Base-by-base conservation (phyloP, 441 rosid species). In the California macrophylla region DNA sequence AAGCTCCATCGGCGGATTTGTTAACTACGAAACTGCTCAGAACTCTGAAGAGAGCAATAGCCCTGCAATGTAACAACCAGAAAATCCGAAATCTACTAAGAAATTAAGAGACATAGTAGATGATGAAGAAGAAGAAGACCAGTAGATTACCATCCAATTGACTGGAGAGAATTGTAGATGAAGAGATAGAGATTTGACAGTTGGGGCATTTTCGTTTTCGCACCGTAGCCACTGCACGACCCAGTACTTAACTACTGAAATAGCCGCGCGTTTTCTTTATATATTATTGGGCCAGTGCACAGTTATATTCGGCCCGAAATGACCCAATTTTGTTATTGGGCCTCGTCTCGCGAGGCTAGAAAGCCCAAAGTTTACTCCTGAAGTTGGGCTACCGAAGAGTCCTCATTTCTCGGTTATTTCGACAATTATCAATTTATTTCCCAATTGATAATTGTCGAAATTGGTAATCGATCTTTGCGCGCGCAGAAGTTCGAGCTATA, bases 111-210 rank as follows among this genome's bases (percentile, higher is more conserved):
- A 21, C 7, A 64, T 13, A 29, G n/a, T n/a, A 10, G 66, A 0
- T 61, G 13, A 21, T 18, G 28, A 6, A 3, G 36, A 13, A 60
- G n/a, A 5, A 0, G 52, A 42, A 13, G 54, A 45, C n/a, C 5
- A 21, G 2, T 63, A 38, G 52, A 9, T 52, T 74, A 92, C 97
- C 94, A 92, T 68, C 85, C 86, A 45, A 85, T 32, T 64, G 87
- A 82, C 72, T 89, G 96, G 73, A 89, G 79, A 67, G 87, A 80
- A 67, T 92, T 92, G 91, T 90, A 92, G 68, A 77, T 42, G 64
- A 87, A 73, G 75, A 92, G 92, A 80, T 87, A 89, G 74, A 77
- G 79, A 71, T 78, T 85, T 20, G 79, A 68, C 13, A 75, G 58
- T 34, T 63, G 56, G 64, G 78, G 32, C 87, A 82, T 86, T 20